Evolutionary conservation across 495 filamentous ascomycete genomes (phyloP).

Genomic region (Entonaema liquescens): DNA sequence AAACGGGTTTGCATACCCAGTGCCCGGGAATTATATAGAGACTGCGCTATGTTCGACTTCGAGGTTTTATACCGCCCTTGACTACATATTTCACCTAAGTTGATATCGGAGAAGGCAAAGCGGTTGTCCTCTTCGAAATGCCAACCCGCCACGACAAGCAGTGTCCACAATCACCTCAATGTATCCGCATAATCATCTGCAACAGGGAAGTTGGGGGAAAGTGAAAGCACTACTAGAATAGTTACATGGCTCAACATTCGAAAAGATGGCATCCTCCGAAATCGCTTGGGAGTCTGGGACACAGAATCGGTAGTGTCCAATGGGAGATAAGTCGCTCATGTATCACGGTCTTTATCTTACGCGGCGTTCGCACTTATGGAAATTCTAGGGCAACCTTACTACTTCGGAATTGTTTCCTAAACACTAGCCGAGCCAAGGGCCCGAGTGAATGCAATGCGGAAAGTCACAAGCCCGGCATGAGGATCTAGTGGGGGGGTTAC

Average conservation of each 20-base stretch:
- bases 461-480: not conserved
- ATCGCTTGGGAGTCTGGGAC: not conserved
- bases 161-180: not conserved
- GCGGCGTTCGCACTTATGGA: not conserved
- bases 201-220: not conserved
- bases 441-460: not conserved
- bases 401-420: constrained; percentile 6
- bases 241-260: not conserved
- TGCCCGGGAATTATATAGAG: no score
- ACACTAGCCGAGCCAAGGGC: constrained; percentile 6
- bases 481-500: not conserved
- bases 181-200: not conserved
- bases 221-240: not conserved
- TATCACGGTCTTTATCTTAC: not conserved
- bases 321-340: not conserved
- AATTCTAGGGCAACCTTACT: not conserved
- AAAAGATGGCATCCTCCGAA: not conserved
- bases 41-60: no score
- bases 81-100: no score
- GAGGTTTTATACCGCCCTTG: no score
- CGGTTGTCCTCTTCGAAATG: not conserved
- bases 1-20: no score
- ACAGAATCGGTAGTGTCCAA: constrained; percentile 2
- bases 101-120: not conserved
- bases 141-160: not conserved